Evolutionary conservation across 2,329 filamentous ascomycete genomes (phyloP).

Genomic region (Fusarium virguliforme): DNA sequence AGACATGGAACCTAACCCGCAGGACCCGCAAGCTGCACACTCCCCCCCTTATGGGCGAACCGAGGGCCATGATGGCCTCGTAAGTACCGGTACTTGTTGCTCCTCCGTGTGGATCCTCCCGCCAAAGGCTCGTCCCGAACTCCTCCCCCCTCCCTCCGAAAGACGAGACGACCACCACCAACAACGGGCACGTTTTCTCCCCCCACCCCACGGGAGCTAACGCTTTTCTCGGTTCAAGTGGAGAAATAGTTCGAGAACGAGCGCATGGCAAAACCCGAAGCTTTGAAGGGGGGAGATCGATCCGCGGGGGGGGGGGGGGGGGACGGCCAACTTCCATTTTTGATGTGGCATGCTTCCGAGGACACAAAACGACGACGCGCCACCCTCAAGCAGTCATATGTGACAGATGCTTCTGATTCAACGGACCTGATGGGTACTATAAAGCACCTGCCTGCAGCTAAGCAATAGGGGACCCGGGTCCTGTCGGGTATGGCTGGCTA

Average conservation of each 20-base stretch:
- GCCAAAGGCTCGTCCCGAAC: constrained; percentile 6
- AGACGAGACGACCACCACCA: background rate
- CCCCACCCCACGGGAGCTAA: constrained; percentile 1
- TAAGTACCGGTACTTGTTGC: background rate
- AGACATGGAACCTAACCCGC: background rate
- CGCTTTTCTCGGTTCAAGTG: background rate
- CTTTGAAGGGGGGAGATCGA: background rate
- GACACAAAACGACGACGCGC: background rate
- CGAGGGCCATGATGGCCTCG: background rate
- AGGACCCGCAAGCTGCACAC: constrained; percentile 6
- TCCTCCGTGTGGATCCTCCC: background rate
- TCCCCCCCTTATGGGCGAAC: constrained; percentile 1
- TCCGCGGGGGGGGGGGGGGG: background rate
- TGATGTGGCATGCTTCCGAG: background rate
- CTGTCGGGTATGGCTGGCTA: constrained; percentile 6
- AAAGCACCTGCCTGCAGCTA: constrained; percentile 7
- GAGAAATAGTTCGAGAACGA: constrained; percentile 4
- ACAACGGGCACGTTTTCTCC: constrained; percentile 2
- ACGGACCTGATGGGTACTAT: constrained; percentile 4
- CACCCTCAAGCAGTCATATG: constrained; percentile 2
- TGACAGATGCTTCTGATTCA: constrained; percentile 9
- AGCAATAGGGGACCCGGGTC: background rate
- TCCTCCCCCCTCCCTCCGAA: background rate
- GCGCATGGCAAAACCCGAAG: constrained; percentile 1
- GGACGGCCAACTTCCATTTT: constrained; percentile 6